Base-by-base conservation (phyloP, 208 protist genomes). In the Vickermania ingenoplastis region DNA sequence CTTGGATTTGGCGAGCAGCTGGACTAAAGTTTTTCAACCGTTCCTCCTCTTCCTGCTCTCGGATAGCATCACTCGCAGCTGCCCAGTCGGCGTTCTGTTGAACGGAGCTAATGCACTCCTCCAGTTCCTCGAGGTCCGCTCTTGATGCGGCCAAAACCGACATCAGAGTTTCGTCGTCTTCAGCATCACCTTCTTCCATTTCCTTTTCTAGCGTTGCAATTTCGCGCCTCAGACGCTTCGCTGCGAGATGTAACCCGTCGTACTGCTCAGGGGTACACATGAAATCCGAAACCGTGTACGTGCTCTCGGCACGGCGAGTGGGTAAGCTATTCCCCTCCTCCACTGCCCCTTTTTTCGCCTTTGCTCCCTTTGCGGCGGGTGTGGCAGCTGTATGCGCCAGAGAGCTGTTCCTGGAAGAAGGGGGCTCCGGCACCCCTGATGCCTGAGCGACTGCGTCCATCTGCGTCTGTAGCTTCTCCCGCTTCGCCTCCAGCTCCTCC, bases 91-190 rank as follows among this genome's bases (percentile, higher is more conserved):
- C 81, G 57, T 79, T 77, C 11, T 63, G 56, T 64, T 86, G 84
- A 30, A 95, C 88, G 3, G 77, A 81, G 41, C 31, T 55, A 57
- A 95, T 89, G 64, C 83, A 95, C 13, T 89, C 84, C 48, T 95
- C 83, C 23, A 95, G 69, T 66, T 95, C 88, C 69, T 95, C 84
- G 4, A 95, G 69, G 58, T 95, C 88, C 0, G 88, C 67, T 2
- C 88, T 77, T 23, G 84, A 95, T 14, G 67, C 77, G 23, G 88
- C 88, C n/a, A 95, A 74, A 3, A 92, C 88, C n/a, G 84, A 73
- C 88, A 95, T 95, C n/a, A 95, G 75, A n/a, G 88, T 95, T 72
- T 91, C 85, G 55, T 95, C 88, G 61, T 95, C 83, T 67, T 95
- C 88, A 52, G 88, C 81, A 50, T 78, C 84, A 52, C 64, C 86